Evolutionary conservation across 257 asterid genomes (phyloP).

Genomic region (Ophiorrhiza pumila): DNA sequence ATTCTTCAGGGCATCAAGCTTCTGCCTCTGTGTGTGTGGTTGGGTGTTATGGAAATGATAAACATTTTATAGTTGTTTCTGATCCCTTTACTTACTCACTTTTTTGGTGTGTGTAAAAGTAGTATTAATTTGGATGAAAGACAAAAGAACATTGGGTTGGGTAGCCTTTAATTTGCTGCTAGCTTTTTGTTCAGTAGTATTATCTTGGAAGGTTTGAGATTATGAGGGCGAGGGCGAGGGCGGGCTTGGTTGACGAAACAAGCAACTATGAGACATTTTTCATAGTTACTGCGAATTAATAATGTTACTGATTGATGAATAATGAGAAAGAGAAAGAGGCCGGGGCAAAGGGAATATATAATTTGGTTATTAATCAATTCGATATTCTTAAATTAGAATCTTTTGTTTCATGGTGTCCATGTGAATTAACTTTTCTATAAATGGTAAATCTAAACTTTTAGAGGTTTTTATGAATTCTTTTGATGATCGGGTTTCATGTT

Average conservation of each 20-base stretch:
- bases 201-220: no score
- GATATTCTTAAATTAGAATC: background rate
- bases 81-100: no score
- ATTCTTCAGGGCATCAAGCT: background rate
- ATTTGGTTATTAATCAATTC: constrained; percentile 7
- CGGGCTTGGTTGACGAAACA: background rate
- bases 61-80: background rate
- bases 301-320: background rate
- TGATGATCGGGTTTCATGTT: constrained; percentile 2
- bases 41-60: background rate
- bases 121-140: background rate
- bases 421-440: background rate
- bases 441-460: background rate
- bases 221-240: no score
- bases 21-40: background rate
- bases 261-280: background rate
- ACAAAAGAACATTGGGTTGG: no score
- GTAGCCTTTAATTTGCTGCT: no score
- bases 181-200: background rate
- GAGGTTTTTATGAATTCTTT: background rate
- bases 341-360: background rate
- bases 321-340: background rate
- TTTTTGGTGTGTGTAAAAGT: background rate
- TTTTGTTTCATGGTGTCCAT: constrained; percentile 5
- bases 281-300: no score